A percentile compares a stretch with the other conserved stretches of the same genome.
Conservation (phyloP, 345 rosid genomes). For the Eucalyptus brandiana region DNA sequence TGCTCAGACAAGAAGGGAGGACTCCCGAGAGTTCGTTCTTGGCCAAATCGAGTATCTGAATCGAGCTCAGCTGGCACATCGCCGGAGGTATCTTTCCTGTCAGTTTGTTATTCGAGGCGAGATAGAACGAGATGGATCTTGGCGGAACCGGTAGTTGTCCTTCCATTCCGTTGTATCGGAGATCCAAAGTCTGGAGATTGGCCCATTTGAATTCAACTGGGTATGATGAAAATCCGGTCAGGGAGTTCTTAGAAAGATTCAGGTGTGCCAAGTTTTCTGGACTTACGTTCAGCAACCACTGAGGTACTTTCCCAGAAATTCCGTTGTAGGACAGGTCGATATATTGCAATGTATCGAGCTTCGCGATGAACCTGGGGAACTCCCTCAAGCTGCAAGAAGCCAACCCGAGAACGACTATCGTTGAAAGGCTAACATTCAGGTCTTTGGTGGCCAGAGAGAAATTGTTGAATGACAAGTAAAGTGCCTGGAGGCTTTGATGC, state of each 20-base stretch:
- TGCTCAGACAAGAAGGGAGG: not conserved
- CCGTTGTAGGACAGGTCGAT: not conserved
- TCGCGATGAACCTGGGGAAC: not conserved
- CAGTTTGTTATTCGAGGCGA: not conserved
- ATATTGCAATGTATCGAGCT: not conserved
- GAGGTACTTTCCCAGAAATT: not conserved
- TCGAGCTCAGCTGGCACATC: not conserved
- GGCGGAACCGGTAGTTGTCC: not conserved
- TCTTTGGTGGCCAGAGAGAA: not conserved
- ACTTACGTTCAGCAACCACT: not conserved
- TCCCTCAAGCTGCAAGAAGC: not conserved
- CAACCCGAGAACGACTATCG: not conserved
- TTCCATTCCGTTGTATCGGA: not conserved
- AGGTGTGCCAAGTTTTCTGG: not conserved
- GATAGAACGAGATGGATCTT: not conserved
- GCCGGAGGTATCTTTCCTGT: not conserved
- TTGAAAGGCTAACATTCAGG: not conserved
- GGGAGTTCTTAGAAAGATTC: not conserved
- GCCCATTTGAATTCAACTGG: not conserved
- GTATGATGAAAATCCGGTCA: not conserved
- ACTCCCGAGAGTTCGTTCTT: not conserved
- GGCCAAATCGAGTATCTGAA: not conserved
- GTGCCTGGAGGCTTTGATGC: not conserved
- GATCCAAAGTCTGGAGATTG: not conserved
- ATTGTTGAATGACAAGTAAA: not conserved